Evolutionary conservation across 2,329 filamentous ascomycete genomes (phyloP).

Genomic region (Arthroderma sp.): DNA sequence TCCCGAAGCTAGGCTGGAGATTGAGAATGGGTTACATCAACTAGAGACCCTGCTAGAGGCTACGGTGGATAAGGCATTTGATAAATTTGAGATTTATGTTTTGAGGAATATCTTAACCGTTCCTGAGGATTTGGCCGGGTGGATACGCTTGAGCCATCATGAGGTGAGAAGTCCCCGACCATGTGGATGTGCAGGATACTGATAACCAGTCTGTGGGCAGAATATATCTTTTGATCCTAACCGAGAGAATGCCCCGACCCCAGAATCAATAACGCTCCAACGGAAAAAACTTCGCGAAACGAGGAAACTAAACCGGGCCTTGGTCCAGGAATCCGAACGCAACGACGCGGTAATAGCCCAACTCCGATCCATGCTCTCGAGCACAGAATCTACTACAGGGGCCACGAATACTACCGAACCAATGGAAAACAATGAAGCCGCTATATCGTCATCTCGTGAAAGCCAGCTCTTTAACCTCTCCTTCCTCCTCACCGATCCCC

Average conservation of each 20-base stretch:
- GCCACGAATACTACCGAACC: conserved; percentile 6
- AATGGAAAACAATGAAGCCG: conserved; percentile 7
- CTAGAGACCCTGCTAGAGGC: conserved; percentile 70
- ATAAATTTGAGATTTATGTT: conserved; percentile 79
- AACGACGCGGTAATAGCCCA: conserved; percentile 59
- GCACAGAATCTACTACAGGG: conserved; percentile 8
- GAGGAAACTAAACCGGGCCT: conserved; percentile 56
- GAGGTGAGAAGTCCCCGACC: conserved; percentile 37
- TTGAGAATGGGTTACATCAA: conserved; percentile 78
- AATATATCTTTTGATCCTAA: conserved; percentile 23
- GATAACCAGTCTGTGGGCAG: conserved; percentile 12
- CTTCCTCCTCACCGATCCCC: conserved; percentile 41
- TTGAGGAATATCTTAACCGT: conserved; percentile 73
- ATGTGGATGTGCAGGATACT: background rate
- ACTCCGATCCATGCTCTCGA: conserved; percentile 46
- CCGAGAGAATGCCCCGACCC: conserved; percentile 37
- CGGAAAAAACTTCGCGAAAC: conserved; percentile 64
- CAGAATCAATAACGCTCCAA: conserved; percentile 57
- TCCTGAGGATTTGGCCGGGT: conserved; percentile 56
- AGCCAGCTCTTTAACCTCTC: conserved; percentile 32
- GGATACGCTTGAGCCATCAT: conserved; percentile 77
- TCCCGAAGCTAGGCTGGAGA: conserved; percentile 51
- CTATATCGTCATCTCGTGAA: conserved; percentile 12
- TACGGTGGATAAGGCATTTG: conserved; percentile 72
- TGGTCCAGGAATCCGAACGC: conserved; percentile 55